phyloP scores from a whole-genome alignment of 345 rosid genomes.

The Anacardium occidentale region DNA sequence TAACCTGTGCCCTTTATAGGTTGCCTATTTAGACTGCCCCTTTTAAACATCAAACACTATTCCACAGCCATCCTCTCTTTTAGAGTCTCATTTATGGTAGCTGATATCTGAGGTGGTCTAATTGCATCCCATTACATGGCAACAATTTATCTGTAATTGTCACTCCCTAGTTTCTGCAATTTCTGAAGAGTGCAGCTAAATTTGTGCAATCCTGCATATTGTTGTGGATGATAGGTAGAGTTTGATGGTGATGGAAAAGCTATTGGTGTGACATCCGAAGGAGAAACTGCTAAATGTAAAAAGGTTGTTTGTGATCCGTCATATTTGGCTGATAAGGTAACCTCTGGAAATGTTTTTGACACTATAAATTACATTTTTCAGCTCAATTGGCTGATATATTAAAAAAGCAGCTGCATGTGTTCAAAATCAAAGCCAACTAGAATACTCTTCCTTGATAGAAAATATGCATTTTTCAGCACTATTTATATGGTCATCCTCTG shows the following conservation, averaged over 20 bases:
- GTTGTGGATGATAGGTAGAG: slow-evolving; percentile 60
- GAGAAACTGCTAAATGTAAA: slow-evolving; percentile 94
- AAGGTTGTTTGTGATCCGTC: slow-evolving; percentile 90
- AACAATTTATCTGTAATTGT: not conserved
- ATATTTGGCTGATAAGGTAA: slow-evolving; percentile 82
- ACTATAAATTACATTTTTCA: not conserved
- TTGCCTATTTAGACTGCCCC: not conserved
- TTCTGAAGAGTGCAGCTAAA: not conserved
- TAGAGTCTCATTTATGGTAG: not conserved
- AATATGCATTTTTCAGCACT: not conserved
- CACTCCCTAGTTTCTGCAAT: not conserved
- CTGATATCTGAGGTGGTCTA: not conserved
- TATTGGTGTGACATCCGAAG: slow-evolving; percentile 73
- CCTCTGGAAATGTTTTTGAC: not conserved
- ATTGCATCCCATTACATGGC: not conserved
- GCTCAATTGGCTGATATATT: no score
- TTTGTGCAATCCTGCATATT: no score
- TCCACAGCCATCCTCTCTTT: not conserved
- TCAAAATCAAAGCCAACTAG: not conserved
- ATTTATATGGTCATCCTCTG: not conserved
- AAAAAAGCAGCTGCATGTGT: not conserved
- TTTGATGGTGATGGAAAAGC: slow-evolving; percentile 70
- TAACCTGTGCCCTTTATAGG: no score
- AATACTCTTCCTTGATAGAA: not conserved
- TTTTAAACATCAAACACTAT: not conserved